phyloP scores from a whole-genome alignment of 495 filamentous ascomycete genomes.

The Hypomontagnella submonticulosa region DNA sequence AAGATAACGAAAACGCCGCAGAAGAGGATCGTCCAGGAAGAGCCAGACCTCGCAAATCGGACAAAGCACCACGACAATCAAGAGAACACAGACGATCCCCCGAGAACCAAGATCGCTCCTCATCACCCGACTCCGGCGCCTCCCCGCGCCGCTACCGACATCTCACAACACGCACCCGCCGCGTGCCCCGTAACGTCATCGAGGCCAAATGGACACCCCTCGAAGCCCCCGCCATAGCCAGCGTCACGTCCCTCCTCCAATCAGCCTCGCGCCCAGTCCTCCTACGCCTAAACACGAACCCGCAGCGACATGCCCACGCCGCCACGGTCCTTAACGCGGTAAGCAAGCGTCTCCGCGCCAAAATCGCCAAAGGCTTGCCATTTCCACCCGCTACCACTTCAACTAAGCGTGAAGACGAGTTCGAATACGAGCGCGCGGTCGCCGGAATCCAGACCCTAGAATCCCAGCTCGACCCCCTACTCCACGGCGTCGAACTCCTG shows the following conservation, averaged over 20 bases:
- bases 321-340: conserved; percentile 49
- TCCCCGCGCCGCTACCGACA: conserved; percentile 50
- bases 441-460: conserved; percentile 52
- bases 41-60: conserved; percentile 15
- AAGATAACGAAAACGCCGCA: conserved; percentile 12
- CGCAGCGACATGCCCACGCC: conserved; percentile 51
- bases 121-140: conserved; percentile 36
- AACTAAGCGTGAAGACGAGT: conserved; percentile 51
- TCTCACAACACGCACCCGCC: conserved; percentile 53
- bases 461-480: conserved; percentile 54
- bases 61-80: conserved; percentile 14
- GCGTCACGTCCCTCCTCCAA: conserved; percentile 52
- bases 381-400: conserved; percentile 54
- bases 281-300: conserved; percentile 49
- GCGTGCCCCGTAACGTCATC: conserved; percentile 56
- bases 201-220: conserved; percentile 59
- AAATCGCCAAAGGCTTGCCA: conserved; percentile 54
- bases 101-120: conserved; percentile 33
- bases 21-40: conserved; percentile 18
- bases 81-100: conserved; percentile 23
- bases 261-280: conserved; percentile 55
- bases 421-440: conserved; percentile 58
- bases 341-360: conserved; percentile 48
- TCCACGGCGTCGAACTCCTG: conserved; percentile 58
- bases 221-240: conserved; percentile 49